Conservation (phyloP, 495 filamentous ascomycete genomes). For the Penicillium lagena region DNA sequence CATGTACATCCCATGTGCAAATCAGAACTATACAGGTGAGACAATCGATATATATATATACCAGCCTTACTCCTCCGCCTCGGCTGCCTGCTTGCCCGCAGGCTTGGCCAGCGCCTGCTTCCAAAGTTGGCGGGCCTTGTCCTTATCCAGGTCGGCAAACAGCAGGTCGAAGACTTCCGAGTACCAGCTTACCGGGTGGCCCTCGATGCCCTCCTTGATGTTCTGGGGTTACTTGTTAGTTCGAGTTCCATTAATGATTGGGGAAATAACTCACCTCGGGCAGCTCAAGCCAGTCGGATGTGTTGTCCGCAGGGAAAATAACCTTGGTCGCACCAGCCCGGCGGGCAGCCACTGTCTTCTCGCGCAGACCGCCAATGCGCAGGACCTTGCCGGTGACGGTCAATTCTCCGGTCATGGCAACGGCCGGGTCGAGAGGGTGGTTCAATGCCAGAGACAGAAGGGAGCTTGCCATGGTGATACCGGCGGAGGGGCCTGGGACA, state of each 20-base stretch:
- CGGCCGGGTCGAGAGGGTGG: constrained; percentile 68
- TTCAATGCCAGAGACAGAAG: constrained; percentile 79
- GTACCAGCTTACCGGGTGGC: constrained; percentile 88
- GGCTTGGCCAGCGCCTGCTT: constrained; percentile 60
- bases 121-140: constrained; percentile 67
- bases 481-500: constrained; percentile 67
- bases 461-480: constrained; percentile 95
- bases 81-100: constrained; percentile 30
- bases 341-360: constrained; percentile 98
- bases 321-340: constrained; percentile 91
- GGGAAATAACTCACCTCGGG: constrained; percentile 63
- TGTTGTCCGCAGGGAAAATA: constrained; percentile 92
- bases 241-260: too few relatives aligned
- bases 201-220: constrained; percentile 92
- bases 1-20: neutral
- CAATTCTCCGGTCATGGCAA: constrained; percentile 98
- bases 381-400: constrained; percentile 97
- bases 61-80: too few relatives aligned
- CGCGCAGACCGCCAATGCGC: constrained; percentile 88
- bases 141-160: constrained; percentile 73
- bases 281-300: constrained; percentile 94
- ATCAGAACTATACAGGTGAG: neutral
- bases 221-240: constrained; percentile 51
- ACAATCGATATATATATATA: neutral
- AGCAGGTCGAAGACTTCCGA: constrained; percentile 86